Percentiles rank a stretch among this genome's conserved stretches.
Conservation (phyloP, 768 basidiomycete genomes). For the button mushroom (Agaricus bisporus) region DNA sequence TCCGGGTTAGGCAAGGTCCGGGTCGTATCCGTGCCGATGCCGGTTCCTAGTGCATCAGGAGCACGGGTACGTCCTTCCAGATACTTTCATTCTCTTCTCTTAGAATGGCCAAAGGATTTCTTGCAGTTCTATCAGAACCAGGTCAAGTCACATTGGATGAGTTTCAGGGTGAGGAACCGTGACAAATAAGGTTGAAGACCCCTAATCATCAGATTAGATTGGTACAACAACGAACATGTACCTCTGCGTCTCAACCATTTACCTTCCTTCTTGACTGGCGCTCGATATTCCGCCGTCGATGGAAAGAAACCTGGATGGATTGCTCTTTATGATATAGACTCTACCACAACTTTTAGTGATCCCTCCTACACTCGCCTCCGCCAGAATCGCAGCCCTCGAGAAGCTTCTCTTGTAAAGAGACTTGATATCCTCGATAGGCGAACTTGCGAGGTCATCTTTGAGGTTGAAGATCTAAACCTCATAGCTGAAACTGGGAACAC, state of each 20-base stretch:
- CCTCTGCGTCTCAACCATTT: slow-evolving; percentile 42
- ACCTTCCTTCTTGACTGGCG: slow-evolving; percentile 40
- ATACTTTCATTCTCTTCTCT: neutral
- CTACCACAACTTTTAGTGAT: slow-evolving; percentile 32
- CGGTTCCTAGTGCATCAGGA: too few species aligned
- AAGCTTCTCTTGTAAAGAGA: slow-evolving; percentile 32
- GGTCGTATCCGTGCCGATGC: too few species aligned
- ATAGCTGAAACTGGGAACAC: slow-evolving; percentile 7
- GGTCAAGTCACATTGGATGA: slow-evolving; percentile 38
- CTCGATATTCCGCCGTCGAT: slow-evolving; percentile 36
- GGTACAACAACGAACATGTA: slow-evolving; percentile 54
- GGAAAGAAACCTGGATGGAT: slow-evolving; percentile 34
- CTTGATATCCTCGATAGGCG: slow-evolving; percentile 40
- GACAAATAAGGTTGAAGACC: neutral
- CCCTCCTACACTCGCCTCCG: slow-evolving; percentile 39
- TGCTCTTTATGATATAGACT: slow-evolving; percentile 44
- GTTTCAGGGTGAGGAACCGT: slow-evolving; percentile 32
- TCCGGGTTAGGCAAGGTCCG: too few species aligned
- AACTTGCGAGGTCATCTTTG: slow-evolving; percentile 24
- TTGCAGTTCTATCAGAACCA: slow-evolving; percentile 43
- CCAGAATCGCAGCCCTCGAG: slow-evolving; percentile 36
- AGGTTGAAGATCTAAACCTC: neutral
- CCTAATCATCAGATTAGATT: slow-evolving; percentile 24
- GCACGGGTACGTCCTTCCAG: too few species aligned
- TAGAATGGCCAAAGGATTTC: slow-evolving; percentile 27